Conservation (phyloP, 78 protist species). For the Chrysochromulina parva region DNA sequence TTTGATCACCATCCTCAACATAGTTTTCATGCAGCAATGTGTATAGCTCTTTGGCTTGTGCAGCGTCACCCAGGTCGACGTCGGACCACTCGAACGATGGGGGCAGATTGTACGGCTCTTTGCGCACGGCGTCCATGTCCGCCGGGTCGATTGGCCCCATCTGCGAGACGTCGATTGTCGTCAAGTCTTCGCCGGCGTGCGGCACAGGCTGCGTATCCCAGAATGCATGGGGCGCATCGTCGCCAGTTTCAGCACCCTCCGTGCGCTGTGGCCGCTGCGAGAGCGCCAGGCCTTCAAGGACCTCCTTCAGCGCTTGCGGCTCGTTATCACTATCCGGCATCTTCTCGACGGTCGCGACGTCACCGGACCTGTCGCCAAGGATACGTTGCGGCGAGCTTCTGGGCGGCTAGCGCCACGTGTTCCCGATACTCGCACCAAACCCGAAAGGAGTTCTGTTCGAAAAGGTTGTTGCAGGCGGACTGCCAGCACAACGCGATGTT, state of each 20-base stretch:
- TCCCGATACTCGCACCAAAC: too few species aligned
- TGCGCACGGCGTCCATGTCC: constrained; percentile 69
- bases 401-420: too few species aligned
- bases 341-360: too few species aligned
- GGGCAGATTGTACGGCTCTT: constrained; percentile 88
- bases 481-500: too few species aligned
- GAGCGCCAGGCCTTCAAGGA: too few species aligned
- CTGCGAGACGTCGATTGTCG: not conserved
- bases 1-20: constrained; percentile 71
- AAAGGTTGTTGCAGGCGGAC: too few species aligned
- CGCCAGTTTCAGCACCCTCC: not conserved
- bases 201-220: constrained; percentile 95
- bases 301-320: too few species aligned
- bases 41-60: constrained; percentile 29
- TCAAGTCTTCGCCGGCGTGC: not conserved
- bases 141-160: constrained; percentile 74
- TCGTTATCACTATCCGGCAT: too few species aligned
- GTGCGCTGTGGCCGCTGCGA: too few species aligned
- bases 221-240: constrained; percentile 59
- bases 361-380: too few species aligned
- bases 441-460: too few species aligned
- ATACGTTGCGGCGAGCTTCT: too few species aligned
- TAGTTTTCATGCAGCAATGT: constrained; percentile 27
- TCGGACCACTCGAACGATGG: constrained; percentile 81
- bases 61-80: constrained; percentile 59